Percentiles rank a stretch among this genome's conserved stretches.
These are phyloP conservation scores for Gossypium aridum DNA, from an alignment of 441 rosid genomes.

Conservation along the genomic window DNA sequence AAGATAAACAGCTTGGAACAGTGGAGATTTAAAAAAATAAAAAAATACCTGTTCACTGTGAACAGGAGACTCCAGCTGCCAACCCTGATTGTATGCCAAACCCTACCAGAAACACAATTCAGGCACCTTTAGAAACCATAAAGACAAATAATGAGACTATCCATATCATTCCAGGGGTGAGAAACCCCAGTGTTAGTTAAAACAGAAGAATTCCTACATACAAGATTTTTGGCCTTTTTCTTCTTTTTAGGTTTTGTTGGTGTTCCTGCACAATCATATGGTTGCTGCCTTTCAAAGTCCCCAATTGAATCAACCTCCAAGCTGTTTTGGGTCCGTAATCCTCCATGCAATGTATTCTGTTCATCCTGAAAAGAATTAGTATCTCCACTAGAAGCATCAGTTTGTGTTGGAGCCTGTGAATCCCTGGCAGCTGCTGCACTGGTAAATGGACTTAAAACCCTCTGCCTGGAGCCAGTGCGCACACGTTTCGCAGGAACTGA, in stretches of 20 bases:
- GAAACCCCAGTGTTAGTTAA: slow-evolving; percentile 10
- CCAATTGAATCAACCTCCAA: slow-evolving; percentile 83
- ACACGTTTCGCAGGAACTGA: slow-evolving; percentile 83
- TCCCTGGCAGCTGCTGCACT: slow-evolving; percentile 50
- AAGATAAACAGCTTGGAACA: not conserved
- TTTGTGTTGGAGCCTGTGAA: slow-evolving; percentile 48
- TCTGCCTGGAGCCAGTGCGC: slow-evolving; percentile 90
- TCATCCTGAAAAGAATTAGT: slow-evolving; percentile 96
- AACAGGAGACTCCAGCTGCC: slow-evolving; percentile 65
- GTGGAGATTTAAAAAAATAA: slow-evolving; percentile 6
- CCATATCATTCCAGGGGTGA: slow-evolving; percentile 7
- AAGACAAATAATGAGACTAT: slow-evolving; percentile 8
- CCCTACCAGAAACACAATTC: slow-evolving; percentile 50
- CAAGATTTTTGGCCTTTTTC: slow-evolving; percentile 65
- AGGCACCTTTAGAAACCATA: slow-evolving; percentile 17
- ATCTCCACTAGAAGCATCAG: slow-evolving; percentile 98
- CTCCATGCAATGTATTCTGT: slow-evolving; percentile 78
- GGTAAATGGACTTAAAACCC: slow-evolving; percentile 60
- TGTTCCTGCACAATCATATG: slow-evolving; percentile 76
- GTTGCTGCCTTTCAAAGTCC: slow-evolving; percentile 63
- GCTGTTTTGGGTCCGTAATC: slow-evolving; percentile 62
- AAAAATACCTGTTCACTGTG: slow-evolving; percentile 67
- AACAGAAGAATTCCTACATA: slow-evolving; percentile 30
- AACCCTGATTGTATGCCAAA: slow-evolving; percentile 71
- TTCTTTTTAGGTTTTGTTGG: slow-evolving; percentile 78